Conservation (phyloP, 257 asterid species). For the Cordia subcordata region DNA sequence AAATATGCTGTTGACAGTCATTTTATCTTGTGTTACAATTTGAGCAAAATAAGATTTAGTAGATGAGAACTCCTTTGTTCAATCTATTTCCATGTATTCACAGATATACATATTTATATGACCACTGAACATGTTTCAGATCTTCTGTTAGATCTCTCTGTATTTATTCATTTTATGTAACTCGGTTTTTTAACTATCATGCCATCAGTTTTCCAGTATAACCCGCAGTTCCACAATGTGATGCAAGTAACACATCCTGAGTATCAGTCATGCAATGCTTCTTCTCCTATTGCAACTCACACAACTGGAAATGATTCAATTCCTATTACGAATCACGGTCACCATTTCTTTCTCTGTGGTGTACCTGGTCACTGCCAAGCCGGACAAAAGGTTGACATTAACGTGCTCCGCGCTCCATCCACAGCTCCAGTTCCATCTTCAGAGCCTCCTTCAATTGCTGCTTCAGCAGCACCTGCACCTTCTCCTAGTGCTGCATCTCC, state of each 20-base stretch:
- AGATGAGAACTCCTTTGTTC: too few species aligned
- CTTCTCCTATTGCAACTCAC: constrained; percentile 66
- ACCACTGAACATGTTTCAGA: too few species aligned
- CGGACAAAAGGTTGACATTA: constrained; percentile 79
- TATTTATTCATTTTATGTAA: too few species aligned
- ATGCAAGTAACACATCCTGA: constrained; percentile 65
- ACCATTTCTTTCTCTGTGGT: constrained; percentile 75
- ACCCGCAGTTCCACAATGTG: constrained; percentile 80
- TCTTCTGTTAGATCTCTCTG: too few species aligned
- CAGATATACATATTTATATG: too few species aligned
- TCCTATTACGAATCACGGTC: constrained; percentile 49
- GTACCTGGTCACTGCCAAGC: constrained; percentile 86
- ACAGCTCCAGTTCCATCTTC: constrained; percentile 38
- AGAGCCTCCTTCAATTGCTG: constrained; percentile 29
- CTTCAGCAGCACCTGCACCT: constrained; percentile 41
- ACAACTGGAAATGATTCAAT: constrained; percentile 84
- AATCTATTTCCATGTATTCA: too few species aligned
- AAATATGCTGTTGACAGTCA: too few species aligned
- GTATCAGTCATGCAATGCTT: constrained; percentile 59
- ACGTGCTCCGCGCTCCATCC: constrained; percentile 36
- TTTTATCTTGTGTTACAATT: too few species aligned
- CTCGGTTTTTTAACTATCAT: too few species aligned
- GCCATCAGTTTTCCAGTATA: constrained; percentile 73
- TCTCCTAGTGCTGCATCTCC: constrained; percentile 43
- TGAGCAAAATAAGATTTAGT: too few species aligned